Conservation (phyloP, 75 land plant genomes). For the Cupressus sempervirens region DNA sequence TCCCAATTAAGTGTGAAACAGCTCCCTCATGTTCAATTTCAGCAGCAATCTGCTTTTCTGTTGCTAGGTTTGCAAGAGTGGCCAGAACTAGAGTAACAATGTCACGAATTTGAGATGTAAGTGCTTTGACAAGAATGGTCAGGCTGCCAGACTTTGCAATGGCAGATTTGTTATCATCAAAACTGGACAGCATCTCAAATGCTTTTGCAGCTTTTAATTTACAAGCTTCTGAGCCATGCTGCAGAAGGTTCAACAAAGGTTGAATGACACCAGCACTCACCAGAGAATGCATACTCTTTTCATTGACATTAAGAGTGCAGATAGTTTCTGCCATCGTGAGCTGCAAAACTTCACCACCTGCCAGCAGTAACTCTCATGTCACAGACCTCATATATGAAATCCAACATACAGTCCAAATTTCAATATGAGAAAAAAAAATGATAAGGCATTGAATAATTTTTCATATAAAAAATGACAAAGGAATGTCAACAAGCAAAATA, state of each 20-base stretch:
- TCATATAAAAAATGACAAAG: neutral
- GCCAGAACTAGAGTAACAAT: constrained; percentile 5
- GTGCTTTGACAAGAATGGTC: constrained; percentile 14
- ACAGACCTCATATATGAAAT: neutral
- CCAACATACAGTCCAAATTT: neutral
- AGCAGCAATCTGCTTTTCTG: constrained; percentile 13
- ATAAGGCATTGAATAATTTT: neutral
- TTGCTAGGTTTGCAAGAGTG: constrained; percentile 20
- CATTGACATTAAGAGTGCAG: constrained; percentile 15
- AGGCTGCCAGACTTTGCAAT: constrained; percentile 24
- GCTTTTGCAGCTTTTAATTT: constrained; percentile 15
- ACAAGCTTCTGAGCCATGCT: constrained; percentile 7
- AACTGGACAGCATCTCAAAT: constrained; percentile 11
- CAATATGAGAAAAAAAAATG: neutral
- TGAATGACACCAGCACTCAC: constrained; percentile 21
- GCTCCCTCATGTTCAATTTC: constrained; percentile 25
- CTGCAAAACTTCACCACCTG: constrained; percentile 18
- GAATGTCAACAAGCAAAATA: neutral
- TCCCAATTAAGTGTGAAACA: constrained; percentile 9
- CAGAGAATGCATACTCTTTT: constrained; percentile 13
- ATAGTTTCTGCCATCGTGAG: constrained; percentile 13
- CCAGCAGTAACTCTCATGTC: neutral
- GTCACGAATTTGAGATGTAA: neutral
- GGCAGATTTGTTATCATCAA: constrained; percentile 7
- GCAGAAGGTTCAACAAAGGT: constrained; percentile 14